A percentile compares a stretch with the other conserved stretches of the same genome.
Conservation (phyloP, 768 basidiomycete genomes). For the Heimioporus sp. region DNA sequence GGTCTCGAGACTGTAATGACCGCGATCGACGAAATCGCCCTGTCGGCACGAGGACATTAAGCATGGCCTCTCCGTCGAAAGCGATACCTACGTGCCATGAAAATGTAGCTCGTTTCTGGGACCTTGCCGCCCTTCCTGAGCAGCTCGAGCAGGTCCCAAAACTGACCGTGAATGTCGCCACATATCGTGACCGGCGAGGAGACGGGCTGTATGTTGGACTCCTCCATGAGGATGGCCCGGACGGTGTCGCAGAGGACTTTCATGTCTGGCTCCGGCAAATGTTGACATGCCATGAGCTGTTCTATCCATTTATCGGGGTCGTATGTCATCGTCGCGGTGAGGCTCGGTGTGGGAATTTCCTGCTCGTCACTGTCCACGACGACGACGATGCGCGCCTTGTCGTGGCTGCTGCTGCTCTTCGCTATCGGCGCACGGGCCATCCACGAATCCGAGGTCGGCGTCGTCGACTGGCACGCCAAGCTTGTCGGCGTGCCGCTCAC, state of each 20-base stretch:
- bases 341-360: slow-evolving; percentile 16
- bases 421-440: slow-evolving; percentile 42
- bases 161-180: slow-evolving; percentile 97
- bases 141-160: slow-evolving; percentile 94
- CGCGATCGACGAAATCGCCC: slow-evolving; percentile 98
- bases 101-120: slow-evolving; percentile 90
- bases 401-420: slow-evolving; percentile 16
- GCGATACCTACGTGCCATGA: slow-evolving; percentile 78
- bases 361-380: neutral
- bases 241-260: slow-evolving; percentile 91
- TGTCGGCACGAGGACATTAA: slow-evolving; percentile 32
- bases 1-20: slow-evolving; percentile 94
- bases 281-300: slow-evolving; percentile 81
- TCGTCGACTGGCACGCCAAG: slow-evolving; percentile 85
- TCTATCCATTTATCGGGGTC: slow-evolving; percentile 83
- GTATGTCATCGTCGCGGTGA: slow-evolving; percentile 30
- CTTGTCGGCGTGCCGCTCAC: slow-evolving; percentile 70
- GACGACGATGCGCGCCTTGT: slow-evolving; percentile 16
- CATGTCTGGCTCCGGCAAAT: slow-evolving; percentile 90
- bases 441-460: slow-evolving; percentile 73
- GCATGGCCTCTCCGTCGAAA: slow-evolving; percentile 22
- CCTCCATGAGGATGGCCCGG: slow-evolving; percentile 86
- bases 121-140: slow-evolving; percentile 82
- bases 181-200: slow-evolving; percentile 93
- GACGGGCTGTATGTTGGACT: slow-evolving; percentile 97